A percentile compares a stretch with the other conserved stretches of the same genome.
Conservation (phyloP, 1,284 basidiomycete genomes). For the Trichosporon sp. region DNA sequence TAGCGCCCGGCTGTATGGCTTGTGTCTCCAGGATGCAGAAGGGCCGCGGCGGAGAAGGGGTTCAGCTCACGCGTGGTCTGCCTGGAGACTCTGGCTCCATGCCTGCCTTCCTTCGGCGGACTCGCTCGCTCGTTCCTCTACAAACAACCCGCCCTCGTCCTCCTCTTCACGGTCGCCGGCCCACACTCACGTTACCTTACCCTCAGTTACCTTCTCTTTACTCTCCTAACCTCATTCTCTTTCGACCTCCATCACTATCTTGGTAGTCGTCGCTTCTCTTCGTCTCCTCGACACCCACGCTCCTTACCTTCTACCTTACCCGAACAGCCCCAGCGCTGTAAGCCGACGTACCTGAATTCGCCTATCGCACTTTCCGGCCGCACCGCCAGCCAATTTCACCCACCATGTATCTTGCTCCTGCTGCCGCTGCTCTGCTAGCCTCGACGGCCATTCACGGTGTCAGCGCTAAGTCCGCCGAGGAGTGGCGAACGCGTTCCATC, state of each 20-base stretch:
- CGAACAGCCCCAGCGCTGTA: neutral
- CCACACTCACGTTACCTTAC: neutral
- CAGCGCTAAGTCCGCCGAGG: conserved; percentile 46
- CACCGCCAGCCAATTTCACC: neutral
- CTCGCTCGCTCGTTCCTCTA: conserved; percentile 2
- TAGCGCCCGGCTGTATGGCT: neutral
- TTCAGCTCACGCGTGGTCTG: neutral
- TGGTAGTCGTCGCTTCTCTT: neutral
- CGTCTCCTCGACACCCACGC: conserved; percentile 1
- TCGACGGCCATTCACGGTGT: conserved; percentile 25
- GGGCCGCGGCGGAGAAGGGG: neutral
- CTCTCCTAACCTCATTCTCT: neutral
- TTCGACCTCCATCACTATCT: conserved; percentile 1
- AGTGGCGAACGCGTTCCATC: conserved; percentile 55
- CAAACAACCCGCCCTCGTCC: conserved; percentile 11
- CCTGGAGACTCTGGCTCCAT: neutral
- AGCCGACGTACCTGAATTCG: neutral
- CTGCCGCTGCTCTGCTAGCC: conserved; percentile 28
- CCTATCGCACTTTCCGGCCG: neutral
- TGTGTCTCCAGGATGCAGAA: neutral
- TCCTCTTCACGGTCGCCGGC: neutral
- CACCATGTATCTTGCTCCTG: conserved; percentile 14
- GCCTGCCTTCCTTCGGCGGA: neutral
- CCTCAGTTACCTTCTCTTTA: neutral
- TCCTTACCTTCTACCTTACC: neutral